Evolutionary conservation across 805 yeast genomes (phyloP), one percentile per base, ranked within the genome.

Genomic region (Candida railenensis): DNA sequence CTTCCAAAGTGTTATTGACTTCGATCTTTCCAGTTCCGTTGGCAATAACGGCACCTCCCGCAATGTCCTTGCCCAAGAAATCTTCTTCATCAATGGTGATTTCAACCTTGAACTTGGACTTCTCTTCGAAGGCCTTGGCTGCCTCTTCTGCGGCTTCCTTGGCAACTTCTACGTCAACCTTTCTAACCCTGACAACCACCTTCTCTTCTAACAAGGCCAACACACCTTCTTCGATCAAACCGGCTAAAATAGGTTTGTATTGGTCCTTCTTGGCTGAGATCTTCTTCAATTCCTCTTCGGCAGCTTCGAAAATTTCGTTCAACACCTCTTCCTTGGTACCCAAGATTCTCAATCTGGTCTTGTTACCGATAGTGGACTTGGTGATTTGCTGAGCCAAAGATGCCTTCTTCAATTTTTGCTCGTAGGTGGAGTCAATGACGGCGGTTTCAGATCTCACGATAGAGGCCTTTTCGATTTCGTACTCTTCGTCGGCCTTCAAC

Each of bases 401-500:
- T 2, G 96, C 91, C 69, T 92, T 94, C 77, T 94, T 92, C 72
- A 87, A 78, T 65, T 88, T 89, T 57, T 81, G 83, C 53, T 86
- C 91, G 65, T 84, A 89, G 34, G 79, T 73, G 16, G 84, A 72
- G 66, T 94, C 99, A 56, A 94, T 89, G 44, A 91, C 82, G 43
- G 94, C 85, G 47, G 87, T 87, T 71, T 94, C 99, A 12, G 89
- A 79, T 62, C 98, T 88, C 48, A 94, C 98, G 62, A 94, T 83
- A 48, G 89, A 83, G 19, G 97, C 92, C 77, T 94, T 94, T 67
- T 94, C 99, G 61, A 94, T 91, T 71, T 94, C 98, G 66, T 92
- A 94, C 74, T 94, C 99, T 71, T 94, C 99, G 66, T 95, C 96
- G 38, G 98, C 97, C 76, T 94, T 95, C 61, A 94, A 77, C 66